phyloP scores from a whole-genome alignment of 305 asterid species.

The Fraxinus dipetala region DNA sequence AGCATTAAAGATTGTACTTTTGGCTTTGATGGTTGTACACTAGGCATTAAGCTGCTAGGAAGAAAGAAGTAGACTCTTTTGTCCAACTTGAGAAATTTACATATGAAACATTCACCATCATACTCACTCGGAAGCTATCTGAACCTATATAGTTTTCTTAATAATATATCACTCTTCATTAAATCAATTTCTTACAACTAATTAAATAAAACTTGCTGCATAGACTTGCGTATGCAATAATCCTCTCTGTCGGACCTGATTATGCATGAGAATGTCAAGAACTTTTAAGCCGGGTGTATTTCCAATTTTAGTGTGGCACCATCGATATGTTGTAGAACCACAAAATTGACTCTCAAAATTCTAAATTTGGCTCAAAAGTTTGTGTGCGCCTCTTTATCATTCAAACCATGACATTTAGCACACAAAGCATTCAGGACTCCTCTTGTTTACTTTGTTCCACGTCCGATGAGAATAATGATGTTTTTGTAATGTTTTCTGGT shows the following conservation, averaged over 20 bases:
- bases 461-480: not conserved
- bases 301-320: not conserved
- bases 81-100: not conserved
- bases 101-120: not conserved
- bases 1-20: not conserved
- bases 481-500: not conserved
- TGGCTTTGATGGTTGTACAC: not conserved
- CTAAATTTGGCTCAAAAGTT: not conserved
- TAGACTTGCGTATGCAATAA: not conserved
- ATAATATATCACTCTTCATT: not conserved
- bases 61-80: not conserved
- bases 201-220: not conserved
- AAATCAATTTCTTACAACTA: not conserved
- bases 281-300: not conserved
- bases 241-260: not conserved
- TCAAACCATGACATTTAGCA: not conserved
- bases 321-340: not conserved
- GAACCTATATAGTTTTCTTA: not conserved
- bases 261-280: not conserved
- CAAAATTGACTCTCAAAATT: not conserved
- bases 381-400: not conserved
- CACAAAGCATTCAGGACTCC: not conserved
- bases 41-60: not conserved
- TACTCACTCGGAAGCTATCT: not conserved
- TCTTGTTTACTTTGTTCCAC: not conserved